Evolutionary conservation across 2,329 filamentous ascomycete genomes (phyloP).

Genomic region (Fusarium pseudoanthophilum): DNA sequence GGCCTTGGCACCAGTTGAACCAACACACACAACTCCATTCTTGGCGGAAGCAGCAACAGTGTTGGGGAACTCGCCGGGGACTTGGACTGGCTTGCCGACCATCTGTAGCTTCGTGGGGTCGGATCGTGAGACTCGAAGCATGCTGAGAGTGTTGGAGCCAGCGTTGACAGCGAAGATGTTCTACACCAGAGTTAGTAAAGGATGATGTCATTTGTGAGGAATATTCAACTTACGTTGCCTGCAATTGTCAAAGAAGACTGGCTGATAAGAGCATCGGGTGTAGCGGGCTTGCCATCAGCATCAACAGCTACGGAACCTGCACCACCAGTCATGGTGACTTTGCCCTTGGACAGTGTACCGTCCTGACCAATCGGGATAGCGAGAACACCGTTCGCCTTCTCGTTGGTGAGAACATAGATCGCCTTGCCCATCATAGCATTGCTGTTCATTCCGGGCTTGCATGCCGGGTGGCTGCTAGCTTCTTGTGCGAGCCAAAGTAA

Average conservation of each 20-base stretch:
- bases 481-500: not conserved
- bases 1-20: slow-evolving; percentile 55
- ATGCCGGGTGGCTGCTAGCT: slow-evolving; percentile 11
- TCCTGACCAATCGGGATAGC: slow-evolving; percentile 59
- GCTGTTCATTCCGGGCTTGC: not conserved
- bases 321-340: slow-evolving; percentile 59
- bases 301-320: slow-evolving; percentile 56
- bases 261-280: slow-evolving; percentile 61
- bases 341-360: slow-evolving; percentile 58
- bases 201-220: accelerated
- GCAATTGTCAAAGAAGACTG: slow-evolving; percentile 62
- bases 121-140: slow-evolving; percentile 56
- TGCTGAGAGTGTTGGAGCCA: slow-evolving; percentile 62
- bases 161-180: slow-evolving; percentile 64
- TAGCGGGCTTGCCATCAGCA: slow-evolving; percentile 51
- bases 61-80: slow-evolving; percentile 64
- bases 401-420: slow-evolving; percentile 67
- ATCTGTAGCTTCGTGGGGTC: slow-evolving; percentile 58
- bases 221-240: slow-evolving; percentile 55
- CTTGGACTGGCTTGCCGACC: slow-evolving; percentile 54
- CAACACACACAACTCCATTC: slow-evolving; percentile 59
- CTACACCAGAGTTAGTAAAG: slow-evolving; percentile 44
- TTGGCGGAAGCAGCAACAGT: slow-evolving; percentile 60
- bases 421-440: slow-evolving; percentile 51
- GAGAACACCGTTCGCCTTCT: slow-evolving; percentile 59